Conservation (phyloP, 306 rosid species). For the Lathyrus oleraceus region DNA sequence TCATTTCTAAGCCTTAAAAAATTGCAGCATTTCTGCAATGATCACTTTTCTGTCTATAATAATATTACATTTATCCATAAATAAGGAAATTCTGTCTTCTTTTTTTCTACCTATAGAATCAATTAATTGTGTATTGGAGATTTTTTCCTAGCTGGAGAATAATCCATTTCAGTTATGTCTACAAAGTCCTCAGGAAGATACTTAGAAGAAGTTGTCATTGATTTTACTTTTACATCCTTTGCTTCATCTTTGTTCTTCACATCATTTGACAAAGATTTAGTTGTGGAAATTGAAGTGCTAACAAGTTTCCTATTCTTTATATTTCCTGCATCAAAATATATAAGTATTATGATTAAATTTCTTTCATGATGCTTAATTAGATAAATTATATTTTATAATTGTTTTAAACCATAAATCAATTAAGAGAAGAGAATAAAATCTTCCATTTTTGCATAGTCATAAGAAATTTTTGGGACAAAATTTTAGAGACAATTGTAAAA, state of each 20-base stretch:
- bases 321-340: constrained; percentile 66
- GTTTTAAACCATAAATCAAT: constrained; percentile 8
- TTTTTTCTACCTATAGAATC: constrained; percentile 26
- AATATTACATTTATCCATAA: constrained; percentile 23
- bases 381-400: background rate
- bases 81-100: constrained; percentile 15
- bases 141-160: constrained; percentile 82
- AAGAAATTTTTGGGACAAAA: constrained; percentile 24
- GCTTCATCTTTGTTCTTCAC: constrained; percentile 43
- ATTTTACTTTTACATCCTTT: constrained; percentile 33
- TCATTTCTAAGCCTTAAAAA: constrained; percentile 59
- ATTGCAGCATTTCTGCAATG: constrained; percentile 77
- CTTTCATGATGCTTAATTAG: background rate
- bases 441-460: constrained; percentile 29
- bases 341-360: constrained; percentile 13
- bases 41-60: constrained; percentile 36
- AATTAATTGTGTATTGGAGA: constrained; percentile 78
- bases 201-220: constrained; percentile 32
- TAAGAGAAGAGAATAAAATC: background rate
- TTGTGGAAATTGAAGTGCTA: constrained; percentile 48
- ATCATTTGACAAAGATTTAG: constrained; percentile 54
- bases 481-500: background rate
- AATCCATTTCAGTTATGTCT: constrained; percentile 85
- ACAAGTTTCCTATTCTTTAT: constrained; percentile 67
- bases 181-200: constrained; percentile 33